Evolutionary conservation across 1,139 yeast genomes (phyloP).

Genomic region (Arxiozyma bovina): DNA sequence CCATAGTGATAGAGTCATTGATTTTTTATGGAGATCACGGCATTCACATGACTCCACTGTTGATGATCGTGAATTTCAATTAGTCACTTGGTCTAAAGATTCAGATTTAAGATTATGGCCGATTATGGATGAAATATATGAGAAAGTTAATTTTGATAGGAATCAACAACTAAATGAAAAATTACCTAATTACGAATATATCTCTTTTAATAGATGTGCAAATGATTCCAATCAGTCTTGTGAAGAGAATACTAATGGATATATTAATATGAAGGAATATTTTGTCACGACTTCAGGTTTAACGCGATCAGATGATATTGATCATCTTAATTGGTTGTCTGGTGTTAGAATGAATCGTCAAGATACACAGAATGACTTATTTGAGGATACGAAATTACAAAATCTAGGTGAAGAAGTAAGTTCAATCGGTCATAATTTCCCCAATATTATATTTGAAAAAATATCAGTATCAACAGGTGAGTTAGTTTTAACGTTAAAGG

Average conservation of each 20-base stretch:
- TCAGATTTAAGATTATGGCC: conserved; percentile 82
- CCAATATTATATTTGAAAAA: conserved; percentile 75
- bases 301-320: conserved; percentile 35
- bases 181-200: conserved; percentile 40
- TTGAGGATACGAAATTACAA: conserved; percentile 44
- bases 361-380: conserved; percentile 32
- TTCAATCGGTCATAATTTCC: conserved; percentile 81
- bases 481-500: conserved; percentile 63
- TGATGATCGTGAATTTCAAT: conserved; percentile 73
- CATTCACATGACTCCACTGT: conserved; percentile 37
- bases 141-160: conserved; percentile 46
- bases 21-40: conserved; percentile 76
- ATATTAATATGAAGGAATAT: conserved; percentile 27
- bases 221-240: conserved; percentile 1
- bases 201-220: conserved; percentile 36
- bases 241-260: background rate
- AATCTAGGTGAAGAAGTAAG: conserved; percentile 89
- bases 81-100: conserved; percentile 92
- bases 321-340: conserved; percentile 85
- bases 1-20: conserved; percentile 76
- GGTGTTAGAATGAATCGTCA: conserved; percentile 57
- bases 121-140: conserved; percentile 49
- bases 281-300: conserved; percentile 35
- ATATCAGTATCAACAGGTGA: conserved; percentile 84
- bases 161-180: conserved; percentile 34